Conservation (phyloP, 2,329 filamentous ascomycete species). For the Coniochaeta ligniaria region DNA sequence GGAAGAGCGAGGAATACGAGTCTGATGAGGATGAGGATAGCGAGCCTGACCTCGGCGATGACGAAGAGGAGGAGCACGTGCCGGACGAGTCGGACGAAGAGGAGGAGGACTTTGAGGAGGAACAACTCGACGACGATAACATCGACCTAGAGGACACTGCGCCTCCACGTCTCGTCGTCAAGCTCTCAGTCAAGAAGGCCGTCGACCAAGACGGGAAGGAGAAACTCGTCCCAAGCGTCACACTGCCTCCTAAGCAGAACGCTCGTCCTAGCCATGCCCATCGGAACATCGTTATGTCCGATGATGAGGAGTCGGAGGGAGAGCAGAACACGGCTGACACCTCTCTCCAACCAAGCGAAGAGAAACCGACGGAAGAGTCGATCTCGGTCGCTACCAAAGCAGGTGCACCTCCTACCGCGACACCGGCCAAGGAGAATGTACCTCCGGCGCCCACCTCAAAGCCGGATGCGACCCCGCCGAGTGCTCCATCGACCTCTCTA, state of each 20-base stretch:
- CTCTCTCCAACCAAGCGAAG: conserved; percentile 8
- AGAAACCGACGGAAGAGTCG: conserved; percentile 19
- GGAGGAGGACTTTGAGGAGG: conserved; percentile 47
- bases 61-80: conserved; percentile 62
- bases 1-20: conserved; percentile 45
- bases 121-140: conserved; percentile 37
- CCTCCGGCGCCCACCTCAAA: conserved; percentile 10
- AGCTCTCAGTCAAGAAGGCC: conserved; percentile 49
- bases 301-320: conserved; percentile 13
- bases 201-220: conserved; percentile 26
- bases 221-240: conserved; percentile 19
- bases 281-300: conserved; percentile 15
- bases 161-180: conserved; percentile 56
- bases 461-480: conserved; percentile 18
- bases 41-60: conserved; percentile 69
- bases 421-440: background rate
- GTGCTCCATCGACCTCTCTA: conserved; percentile 32
- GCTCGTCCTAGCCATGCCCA: conserved; percentile 8
- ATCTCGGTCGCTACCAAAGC: conserved; percentile 19
- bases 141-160: conserved; percentile 8
- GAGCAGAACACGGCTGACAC: background rate
- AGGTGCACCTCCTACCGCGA: conserved; percentile 3
- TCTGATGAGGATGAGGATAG: conserved; percentile 60
- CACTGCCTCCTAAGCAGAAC: conserved; percentile 8
- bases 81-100: conserved; percentile 50